A percentile compares a stretch with the other conserved stretches of the same genome.
Conservation (phyloP, 192 early-diverging fungal genomes). For the Coemansia sp. region DNA sequence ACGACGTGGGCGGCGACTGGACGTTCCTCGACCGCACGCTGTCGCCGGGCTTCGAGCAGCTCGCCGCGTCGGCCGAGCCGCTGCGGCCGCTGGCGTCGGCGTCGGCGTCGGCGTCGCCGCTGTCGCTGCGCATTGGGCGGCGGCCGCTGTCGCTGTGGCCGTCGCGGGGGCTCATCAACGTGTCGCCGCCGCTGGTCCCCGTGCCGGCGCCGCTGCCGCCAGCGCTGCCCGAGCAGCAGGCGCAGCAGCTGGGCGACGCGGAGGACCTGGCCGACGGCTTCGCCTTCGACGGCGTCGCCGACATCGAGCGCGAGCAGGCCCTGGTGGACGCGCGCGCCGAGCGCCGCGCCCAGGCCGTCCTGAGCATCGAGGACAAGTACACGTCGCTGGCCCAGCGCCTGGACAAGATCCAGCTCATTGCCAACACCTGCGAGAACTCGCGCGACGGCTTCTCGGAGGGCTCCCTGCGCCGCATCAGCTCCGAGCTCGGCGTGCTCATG, state of each 20-base stretch:
- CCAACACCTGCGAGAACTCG: conserved; percentile 51
- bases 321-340: conserved; percentile 24
- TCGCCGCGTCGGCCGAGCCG: not conserved
- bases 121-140: not conserved
- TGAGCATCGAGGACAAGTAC: conserved; percentile 7
- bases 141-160: conserved; percentile 14
- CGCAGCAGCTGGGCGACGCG: not conserved
- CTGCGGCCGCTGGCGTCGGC: not conserved
- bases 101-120: not conserved
- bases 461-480: conserved; percentile 46
- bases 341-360: not conserved
- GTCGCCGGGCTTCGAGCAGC: conserved; percentile 15
- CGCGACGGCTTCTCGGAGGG: conserved; percentile 40
- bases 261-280: conserved; percentile 28
- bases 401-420: conserved; percentile 42
- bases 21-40: conserved; percentile 39
- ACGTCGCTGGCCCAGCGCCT: conserved; percentile 31
- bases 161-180: conserved; percentile 1
- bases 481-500: conserved; percentile 42
- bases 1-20: conserved; percentile 27
- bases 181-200: not conserved
- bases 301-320: conserved; percentile 48
- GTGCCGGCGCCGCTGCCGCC: not conserved
- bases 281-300: conserved; percentile 44
- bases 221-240: not conserved